Conservation (phyloP, 192 early-diverging fungal genomes). For the Backusella macrospora region DNA sequence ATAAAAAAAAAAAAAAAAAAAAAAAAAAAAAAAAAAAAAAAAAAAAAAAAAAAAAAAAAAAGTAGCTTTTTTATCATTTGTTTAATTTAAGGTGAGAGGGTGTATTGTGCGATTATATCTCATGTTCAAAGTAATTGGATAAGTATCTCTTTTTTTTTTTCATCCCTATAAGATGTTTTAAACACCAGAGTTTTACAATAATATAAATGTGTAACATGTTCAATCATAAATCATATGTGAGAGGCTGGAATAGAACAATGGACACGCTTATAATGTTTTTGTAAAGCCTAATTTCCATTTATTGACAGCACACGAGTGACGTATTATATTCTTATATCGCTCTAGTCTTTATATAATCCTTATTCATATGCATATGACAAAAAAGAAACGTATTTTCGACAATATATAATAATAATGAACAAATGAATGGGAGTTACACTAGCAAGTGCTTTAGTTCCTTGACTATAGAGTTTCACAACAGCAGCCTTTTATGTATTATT, state of each 20-base stretch:
- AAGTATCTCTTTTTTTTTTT: neutral
- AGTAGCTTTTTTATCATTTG: neutral
- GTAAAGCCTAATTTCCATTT: neutral
- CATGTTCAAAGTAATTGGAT: too few species aligned
- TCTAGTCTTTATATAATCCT: neutral
- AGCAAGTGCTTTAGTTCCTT: neutral
- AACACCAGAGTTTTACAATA: neutral
- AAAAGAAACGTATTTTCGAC: neutral
- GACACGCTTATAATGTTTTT: neutral
- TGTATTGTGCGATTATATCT: too few species aligned
- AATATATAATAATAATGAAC: too few species aligned
- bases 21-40: neutral
- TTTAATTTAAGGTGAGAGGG: too few species aligned
- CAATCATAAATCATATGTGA: neutral
- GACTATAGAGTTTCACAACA: neutral
- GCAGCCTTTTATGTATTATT: neutral
- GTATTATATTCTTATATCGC: neutral
- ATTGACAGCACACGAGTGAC: neutral
- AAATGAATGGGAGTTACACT: neutral
- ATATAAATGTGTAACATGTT: neutral
- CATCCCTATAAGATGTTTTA: neutral
- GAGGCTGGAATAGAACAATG: neutral
- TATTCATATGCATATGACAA: neutral
- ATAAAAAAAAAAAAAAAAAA: too few species aligned
- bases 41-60: neutral